Evolutionary conservation across 805 yeast species (phyloP), one percentile per base, ranked within the genome.

Genomic region (Ogataea saltuana): DNA sequence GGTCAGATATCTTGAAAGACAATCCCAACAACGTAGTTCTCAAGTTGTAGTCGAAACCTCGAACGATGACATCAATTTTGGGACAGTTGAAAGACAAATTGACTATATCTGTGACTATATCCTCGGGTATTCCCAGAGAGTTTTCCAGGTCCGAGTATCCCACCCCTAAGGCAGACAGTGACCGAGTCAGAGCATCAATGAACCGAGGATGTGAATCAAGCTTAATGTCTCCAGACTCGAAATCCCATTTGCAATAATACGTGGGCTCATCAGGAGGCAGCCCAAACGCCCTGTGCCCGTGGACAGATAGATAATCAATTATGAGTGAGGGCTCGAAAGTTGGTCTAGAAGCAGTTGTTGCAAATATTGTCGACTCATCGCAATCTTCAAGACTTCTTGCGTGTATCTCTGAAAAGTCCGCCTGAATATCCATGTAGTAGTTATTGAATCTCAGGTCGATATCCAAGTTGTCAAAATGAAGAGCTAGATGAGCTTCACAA

Each of bases 261-360:
- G 97, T 88, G 1, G 91, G 88, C 58, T 88, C 95, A 6, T 72
- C 69, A 0, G 97, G 97, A 0, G 96, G 96, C 2, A 88, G 60
- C 0, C 99, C 99, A 68, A 88, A 88, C 82, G 90, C 81, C 56
- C 98, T 72, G 61, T 91, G 96, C 1, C 96, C 95, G 61, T 87
- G 95, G 18, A 88, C 71, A 2, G 73, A 57, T 10, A 85, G 58
- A 1, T 83, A 81, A 55, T 83, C 85, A 37, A 86, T 71, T 3
- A 60, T 51, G 22, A 86, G 53, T 33, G 80, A 79, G 1, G 81
- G 71, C 4, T 49, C 41, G 28, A 55, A 57, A 2, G 34, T 39
- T 1, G 46, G 42, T 1, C 44, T 49, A 1, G 44, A 34, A 15
- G 45, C 41, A 1, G 63, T 71, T 55, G 44, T 51, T 37, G 18